Base-by-base conservation (phyloP, 2,329 filamentous ascomycete species). In the Aspergillus sp. region DNA sequence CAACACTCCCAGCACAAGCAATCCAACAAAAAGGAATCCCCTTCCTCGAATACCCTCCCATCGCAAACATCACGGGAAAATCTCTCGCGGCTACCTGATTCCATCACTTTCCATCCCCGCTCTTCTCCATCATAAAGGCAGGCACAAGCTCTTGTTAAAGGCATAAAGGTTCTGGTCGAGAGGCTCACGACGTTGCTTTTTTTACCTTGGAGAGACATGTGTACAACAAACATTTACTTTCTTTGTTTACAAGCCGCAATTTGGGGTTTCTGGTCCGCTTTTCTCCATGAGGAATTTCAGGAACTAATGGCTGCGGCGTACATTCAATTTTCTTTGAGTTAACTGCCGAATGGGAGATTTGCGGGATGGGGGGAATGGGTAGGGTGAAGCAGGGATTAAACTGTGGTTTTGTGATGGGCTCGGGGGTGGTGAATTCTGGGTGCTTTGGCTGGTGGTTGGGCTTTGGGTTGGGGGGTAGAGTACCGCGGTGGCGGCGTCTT, bases 291-390 rank as follows among this genome's bases (percentile, higher is more conserved):
- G 74, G 75, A 75, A 69, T 54, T 62, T 43, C 64, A 70, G 75
- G 73, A 76, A 76, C 76, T 70, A 79, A 79, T 78, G 77, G 76
- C 77, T 72, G 70, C 71, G 76, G 76, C 72, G 66, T 59, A 79
- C 72, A 78, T 62, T 48, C 39, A 25, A 17, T 15, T 45, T 39
- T 3, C 28, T 32, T 38, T 17, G 51, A 36, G 25, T 43, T 13
- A 6, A 64, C 60, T 60, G 58, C 57, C 21, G 66, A 58, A 54
- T 41, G 60, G 41, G 53, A 30, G 47, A 57, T 49, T 39, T 36
- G 23, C 55, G 19, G 43, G 36, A 6, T 36, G 32, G 45, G 32
- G 43, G 38, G 55, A 28, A 50, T 53, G 50, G 52, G 47, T 45
- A 52, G 30, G 47, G 56, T 58, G 59, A 58, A 57, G 19, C 39